phyloP scores from a whole-genome alignment of 345 rosid genomes.

The Noccaea caerulescens region DNA sequence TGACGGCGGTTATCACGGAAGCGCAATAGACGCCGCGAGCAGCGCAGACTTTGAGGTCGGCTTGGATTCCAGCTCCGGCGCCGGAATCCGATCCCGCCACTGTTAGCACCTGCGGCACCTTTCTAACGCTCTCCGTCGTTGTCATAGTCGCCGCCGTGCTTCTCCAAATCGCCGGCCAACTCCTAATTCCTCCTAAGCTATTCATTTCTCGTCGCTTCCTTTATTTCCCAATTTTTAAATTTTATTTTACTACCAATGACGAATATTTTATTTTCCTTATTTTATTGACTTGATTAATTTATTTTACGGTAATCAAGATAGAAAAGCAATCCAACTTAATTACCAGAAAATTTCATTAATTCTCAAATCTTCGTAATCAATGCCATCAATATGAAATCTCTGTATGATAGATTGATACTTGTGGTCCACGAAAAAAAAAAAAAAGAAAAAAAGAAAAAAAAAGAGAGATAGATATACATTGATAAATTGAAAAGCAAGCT shows the following conservation, averaged over 20 bases:
- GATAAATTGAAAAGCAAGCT: conserved; percentile 29
- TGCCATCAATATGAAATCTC: not conserved
- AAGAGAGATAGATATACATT: not conserved
- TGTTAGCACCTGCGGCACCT: conserved; percentile 59
- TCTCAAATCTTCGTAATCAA: not conserved
- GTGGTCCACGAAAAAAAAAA: conserved; percentile 14
- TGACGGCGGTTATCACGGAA: conserved; percentile 83
- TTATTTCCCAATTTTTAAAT: not conserved
- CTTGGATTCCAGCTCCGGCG: conserved; percentile 95
- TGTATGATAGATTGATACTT: conserved; percentile 4
- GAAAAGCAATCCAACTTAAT: no score
- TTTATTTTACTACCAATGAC: not conserved
- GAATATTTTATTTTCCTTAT: not conserved
- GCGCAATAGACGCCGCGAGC: conserved; percentile 94
- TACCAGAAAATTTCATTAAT: not conserved
- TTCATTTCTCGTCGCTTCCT: conserved; percentile 21
- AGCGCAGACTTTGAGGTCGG: conserved; percentile 91
- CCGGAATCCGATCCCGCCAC: conserved; percentile 98
- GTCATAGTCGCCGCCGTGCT: conserved; percentile 34
- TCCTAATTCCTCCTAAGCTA: conserved; percentile 38
- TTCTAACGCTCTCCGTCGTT: conserved; percentile 27
- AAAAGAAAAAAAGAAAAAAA: no score
- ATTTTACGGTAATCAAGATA: no score
- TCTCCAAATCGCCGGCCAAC: conserved; percentile 44
- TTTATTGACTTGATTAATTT: not conserved